These are phyloP conservation scores for Trifolium repens DNA, from an alignment of 306 rosid genomes.

Conservation along the genomic window DNA sequence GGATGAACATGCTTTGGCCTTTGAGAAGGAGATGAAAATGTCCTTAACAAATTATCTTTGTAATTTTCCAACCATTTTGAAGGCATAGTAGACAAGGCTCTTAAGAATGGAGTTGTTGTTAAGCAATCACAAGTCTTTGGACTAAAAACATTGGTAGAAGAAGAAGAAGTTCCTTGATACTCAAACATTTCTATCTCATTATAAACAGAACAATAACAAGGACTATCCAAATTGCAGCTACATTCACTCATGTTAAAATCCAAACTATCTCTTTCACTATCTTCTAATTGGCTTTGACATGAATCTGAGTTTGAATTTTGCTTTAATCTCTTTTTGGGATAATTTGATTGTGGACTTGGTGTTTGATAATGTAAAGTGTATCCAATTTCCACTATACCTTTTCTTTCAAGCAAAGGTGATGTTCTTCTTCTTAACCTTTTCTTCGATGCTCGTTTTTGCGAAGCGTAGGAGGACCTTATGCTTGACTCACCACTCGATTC, in stretches of 20 bases:
- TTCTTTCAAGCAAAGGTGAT: not conserved
- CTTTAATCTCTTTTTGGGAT: slow-evolving; percentile 7
- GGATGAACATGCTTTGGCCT: slow-evolving; percentile 85
- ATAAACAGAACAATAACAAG: slow-evolving; percentile 21
- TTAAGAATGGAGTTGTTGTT: slow-evolving; percentile 40
- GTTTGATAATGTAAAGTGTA: slow-evolving; percentile 16
- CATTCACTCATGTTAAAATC: slow-evolving; percentile 10
- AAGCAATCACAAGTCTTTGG: slow-evolving; percentile 27
- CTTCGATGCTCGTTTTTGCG: not conserved
- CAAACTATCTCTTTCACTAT: not conserved
- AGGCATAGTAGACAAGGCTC: slow-evolving; percentile 56
- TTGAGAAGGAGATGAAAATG: slow-evolving; percentile 50
- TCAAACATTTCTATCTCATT: slow-evolving; percentile 8
- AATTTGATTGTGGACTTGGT: slow-evolving; percentile 17
- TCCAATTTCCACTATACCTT: not conserved
- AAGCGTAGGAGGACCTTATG: not conserved
- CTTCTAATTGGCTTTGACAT: not conserved
- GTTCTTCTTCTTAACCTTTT: slow-evolving; percentile 14
- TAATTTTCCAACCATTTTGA: slow-evolving; percentile 22
- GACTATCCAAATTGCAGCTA: slow-evolving; percentile 6
- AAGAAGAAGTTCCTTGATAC: not conserved
- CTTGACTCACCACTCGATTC: not conserved
- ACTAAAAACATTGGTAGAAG: slow-evolving; percentile 20
- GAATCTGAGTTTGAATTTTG: not conserved
- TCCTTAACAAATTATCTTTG: slow-evolving; percentile 43